phyloP scores from a whole-genome alignment of 2,329 filamentous ascomycete genomes.

The Calonectria pauciramosa region DNA sequence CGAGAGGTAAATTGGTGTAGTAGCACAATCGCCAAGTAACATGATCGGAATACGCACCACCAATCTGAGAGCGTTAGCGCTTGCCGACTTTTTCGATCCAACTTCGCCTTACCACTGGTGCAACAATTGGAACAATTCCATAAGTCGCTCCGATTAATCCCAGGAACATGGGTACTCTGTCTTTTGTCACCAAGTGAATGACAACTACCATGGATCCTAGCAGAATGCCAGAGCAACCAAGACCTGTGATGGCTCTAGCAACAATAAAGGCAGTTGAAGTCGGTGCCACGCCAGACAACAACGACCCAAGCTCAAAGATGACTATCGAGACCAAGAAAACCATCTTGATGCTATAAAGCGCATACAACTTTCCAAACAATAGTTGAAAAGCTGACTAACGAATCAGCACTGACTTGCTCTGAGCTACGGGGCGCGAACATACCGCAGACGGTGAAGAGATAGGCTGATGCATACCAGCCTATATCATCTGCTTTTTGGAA shows the following conservation, averaged over 20 bases:
- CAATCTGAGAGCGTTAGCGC: constrained; percentile 31
- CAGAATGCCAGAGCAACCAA: constrained; percentile 61
- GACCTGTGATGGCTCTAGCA: constrained; percentile 62
- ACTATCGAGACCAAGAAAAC: constrained; percentile 61
- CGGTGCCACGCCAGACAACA: constrained; percentile 62
- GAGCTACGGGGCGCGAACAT: too few species aligned
- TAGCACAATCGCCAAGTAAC: constrained; percentile 37
- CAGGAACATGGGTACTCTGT: constrained; percentile 47
- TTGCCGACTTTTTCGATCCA: neutral
- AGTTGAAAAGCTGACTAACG: constrained; percentile 40
- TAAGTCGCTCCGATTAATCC: constrained; percentile 50
- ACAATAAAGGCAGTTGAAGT: constrained; percentile 62
- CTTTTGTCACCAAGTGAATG: constrained; percentile 52
- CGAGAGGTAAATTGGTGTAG: constrained; percentile 43
- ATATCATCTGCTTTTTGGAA: constrained; percentile 63
- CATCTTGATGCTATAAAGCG: constrained; percentile 64
- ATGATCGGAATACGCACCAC: constrained; percentile 50
- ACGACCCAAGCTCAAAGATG: constrained; percentile 66
- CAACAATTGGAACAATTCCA: constrained; percentile 48
- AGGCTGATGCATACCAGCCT: constrained; percentile 70
- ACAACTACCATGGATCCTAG: constrained; percentile 63
- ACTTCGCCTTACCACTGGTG: constrained; percentile 37
- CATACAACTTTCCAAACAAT: constrained; percentile 59
- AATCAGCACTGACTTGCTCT: neutral
- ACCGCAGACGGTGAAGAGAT: constrained; percentile 59